Percentiles rank a stretch among this genome's conserved stretches.
phyloP scores from a whole-genome alignment of 345 rosid genomes.

The Populus nigra region DNA sequence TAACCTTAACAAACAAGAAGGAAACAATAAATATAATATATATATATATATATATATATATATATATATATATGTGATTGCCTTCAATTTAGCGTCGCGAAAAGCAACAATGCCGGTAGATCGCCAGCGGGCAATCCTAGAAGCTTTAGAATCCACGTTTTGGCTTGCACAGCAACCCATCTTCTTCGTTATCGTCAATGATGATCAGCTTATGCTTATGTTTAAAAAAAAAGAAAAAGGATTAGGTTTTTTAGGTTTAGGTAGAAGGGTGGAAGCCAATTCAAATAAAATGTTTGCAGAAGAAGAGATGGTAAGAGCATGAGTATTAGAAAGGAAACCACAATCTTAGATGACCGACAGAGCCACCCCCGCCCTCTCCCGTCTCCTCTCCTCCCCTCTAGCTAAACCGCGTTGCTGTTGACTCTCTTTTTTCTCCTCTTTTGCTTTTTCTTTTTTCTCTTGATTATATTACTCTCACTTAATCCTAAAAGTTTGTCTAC shows the following conservation, averaged over 20 bases:
- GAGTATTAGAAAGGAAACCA: background rate
- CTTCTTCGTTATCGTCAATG: conserved; percentile 10
- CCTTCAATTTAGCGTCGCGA: conserved; percentile 94
- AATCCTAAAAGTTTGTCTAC: too few relatives aligned
- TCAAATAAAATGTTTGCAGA: background rate
- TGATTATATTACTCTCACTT: too few relatives aligned
- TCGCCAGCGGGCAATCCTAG: conserved; percentile 79
- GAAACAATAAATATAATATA: background rate
- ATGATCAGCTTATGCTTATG: background rate
- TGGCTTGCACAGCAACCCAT: conserved; percentile 89
- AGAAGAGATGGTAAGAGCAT: background rate
- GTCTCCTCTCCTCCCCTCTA: background rate
- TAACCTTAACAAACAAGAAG: background rate
- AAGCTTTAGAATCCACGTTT: conserved; percentile 61
- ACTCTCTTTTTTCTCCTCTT: background rate
- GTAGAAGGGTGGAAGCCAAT: background rate
- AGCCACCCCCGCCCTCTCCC: background rate
- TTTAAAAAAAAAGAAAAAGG: too few relatives aligned
- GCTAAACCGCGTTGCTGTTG: background rate
- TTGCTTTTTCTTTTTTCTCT: background rate
- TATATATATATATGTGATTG: conserved; percentile 6
- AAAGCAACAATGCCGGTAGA: conserved; percentile 91
- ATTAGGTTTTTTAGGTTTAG: background rate
- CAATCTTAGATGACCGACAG: background rate
- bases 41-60: too few relatives aligned